Conservation (phyloP, 805 yeast species). For the Pichia paraexigua region DNA sequence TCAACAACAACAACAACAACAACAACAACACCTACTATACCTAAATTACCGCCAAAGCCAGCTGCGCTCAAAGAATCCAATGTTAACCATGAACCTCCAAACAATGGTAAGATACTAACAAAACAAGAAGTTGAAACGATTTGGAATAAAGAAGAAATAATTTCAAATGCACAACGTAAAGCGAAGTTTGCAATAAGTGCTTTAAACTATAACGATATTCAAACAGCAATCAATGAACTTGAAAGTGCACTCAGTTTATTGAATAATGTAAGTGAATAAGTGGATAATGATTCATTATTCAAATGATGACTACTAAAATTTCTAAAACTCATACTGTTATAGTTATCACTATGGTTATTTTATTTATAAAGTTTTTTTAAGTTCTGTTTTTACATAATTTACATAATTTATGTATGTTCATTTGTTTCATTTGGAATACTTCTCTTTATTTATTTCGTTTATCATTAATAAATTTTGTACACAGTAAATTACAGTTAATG, state of each 20-base stretch:
- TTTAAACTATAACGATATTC: conserved; percentile 64
- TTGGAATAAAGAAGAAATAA: conserved; percentile 46
- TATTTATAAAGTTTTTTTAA: neutral
- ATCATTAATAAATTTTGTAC: no score
- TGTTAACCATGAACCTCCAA: neutral
- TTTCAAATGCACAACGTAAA: conserved; percentile 54
- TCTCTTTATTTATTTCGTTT: no score
- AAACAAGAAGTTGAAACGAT: conserved; percentile 40
- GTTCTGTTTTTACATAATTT: neutral
- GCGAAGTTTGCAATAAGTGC: conserved; percentile 77
- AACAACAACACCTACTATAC: neutral
- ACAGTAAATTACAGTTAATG: no score
- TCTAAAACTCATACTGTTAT: no score
- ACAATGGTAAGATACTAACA: conserved; percentile 12
- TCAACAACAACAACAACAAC: neutral
- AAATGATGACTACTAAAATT: no score
- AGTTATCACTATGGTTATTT: neutral
- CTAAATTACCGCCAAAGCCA: neutral
- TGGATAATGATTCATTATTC: neutral
- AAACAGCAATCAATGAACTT: conserved; percentile 59
- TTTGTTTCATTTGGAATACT: neutral
- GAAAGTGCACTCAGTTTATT: conserved; percentile 43
- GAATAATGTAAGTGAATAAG: neutral
- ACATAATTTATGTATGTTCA: no score
- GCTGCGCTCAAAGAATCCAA: neutral